These are phyloP conservation scores for Sarocladium brachiariae DNA, from an alignment of 2,329 filamentous ascomycete genomes.

Conservation along the genomic window DNA sequence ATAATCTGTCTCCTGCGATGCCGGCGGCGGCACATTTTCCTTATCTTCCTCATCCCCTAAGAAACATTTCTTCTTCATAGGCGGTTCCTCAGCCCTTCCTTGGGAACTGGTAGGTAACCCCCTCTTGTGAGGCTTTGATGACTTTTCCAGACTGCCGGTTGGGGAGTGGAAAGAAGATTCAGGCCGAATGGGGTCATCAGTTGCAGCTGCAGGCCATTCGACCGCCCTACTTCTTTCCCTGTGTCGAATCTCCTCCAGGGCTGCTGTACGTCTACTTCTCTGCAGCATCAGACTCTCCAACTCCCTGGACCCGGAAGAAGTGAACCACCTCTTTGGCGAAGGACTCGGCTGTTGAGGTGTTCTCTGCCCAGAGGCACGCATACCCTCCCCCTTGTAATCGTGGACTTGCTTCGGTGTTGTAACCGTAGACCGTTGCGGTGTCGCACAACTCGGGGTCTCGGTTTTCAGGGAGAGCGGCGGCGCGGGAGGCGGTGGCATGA, in stretches of 20 bases:
- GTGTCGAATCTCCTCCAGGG: conserved; percentile 19
- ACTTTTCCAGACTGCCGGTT: too few relatives aligned
- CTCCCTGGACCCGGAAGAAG: conserved; percentile 29
- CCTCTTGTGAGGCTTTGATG: too few relatives aligned
- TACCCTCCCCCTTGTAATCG: too few relatives aligned
- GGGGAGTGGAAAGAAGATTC: too few relatives aligned
- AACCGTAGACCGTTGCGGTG: background rate
- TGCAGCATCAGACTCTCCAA: conserved; percentile 26
- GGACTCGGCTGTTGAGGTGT: conserved; percentile 6
- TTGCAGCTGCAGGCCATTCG: background rate
- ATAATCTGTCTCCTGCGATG: conserved; percentile 32
- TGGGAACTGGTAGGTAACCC: background rate
- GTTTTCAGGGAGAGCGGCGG: background rate
- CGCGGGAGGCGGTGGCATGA: background rate
- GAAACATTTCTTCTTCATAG: background rate
- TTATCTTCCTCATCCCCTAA: conserved; percentile 14
- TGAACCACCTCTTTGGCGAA: conserved; percentile 27
- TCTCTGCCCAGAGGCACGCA: too few relatives aligned
- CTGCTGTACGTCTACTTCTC: conserved; percentile 28
- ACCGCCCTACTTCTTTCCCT: background rate
- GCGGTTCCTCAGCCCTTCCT: background rate
- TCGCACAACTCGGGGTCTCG: too few relatives aligned
- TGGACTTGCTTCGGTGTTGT: background rate
- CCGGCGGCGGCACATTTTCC: conserved; percentile 17
- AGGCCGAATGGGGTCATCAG: too few relatives aligned